Evolutionary conservation across 305 asterid species (phyloP), one percentile per base, ranked within the genome.

Genomic region (Stenogyne calaminthoides): DNA sequence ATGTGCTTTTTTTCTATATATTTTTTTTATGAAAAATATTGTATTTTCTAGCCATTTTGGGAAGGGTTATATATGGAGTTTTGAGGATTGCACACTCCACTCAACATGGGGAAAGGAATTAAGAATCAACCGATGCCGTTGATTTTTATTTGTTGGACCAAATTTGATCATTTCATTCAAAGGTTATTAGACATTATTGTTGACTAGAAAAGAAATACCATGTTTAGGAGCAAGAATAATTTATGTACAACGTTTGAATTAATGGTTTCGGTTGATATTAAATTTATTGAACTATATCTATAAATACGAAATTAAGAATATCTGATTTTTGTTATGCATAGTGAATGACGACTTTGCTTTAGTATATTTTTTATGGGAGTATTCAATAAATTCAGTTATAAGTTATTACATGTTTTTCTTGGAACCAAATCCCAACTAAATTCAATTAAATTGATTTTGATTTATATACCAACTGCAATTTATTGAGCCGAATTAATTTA

Each of bases 1-100:
- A 77, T 77, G 70, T 70, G 67, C 65, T 67, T 55, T 44, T 34
- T 68, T 52, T 47, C n/a, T n/a, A n/a, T n/a, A n/a, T 19, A 32
- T 14, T 44, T 20, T 63, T 18, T 16, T 3, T 7, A 3, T n/a
- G n/a, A n/a, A n/a, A 32, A 67, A 3, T 42, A 5, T 18, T 60
- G 14, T 15, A 20, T 16, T 68, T 68, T 29, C 62, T 44, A 66
- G 14, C 81, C 59, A 68, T 63, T 63, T 69, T 56, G 19, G 81
- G 81, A 54, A 76, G 64, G 22, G 25, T 55, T 37, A 3, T n/a
- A n/a, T n/a, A n/a, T n/a, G 18, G 44, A 9, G 15, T 67, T n/a
- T n/a, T 27, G 3, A 62, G 44, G 16, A 61, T 73, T 44, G 64
- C 14, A 49, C 8, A 7, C 60, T 27, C 25, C 58, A 57, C 54